These are phyloP conservation scores for Aspergillus tubingensis DNA, from an alignment of 2,329 filamentous ascomycete genomes.

Conservation along the genomic window DNA sequence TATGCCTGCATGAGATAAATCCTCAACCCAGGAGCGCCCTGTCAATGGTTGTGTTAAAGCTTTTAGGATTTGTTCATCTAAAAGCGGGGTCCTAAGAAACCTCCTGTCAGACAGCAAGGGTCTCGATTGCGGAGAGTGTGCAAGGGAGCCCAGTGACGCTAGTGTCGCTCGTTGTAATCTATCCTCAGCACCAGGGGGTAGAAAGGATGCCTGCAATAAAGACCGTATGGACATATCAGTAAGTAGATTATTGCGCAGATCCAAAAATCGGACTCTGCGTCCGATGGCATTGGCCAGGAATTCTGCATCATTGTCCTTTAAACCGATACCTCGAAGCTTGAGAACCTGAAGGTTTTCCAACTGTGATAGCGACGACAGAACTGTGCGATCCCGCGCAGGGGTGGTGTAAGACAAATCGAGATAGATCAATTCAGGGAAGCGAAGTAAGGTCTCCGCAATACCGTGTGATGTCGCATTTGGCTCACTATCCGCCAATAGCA, in stretches of 20 bases:
- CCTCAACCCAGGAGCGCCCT: slow-evolving; percentile 57
- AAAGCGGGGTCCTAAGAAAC: slow-evolving; percentile 30
- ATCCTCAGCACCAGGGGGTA: slow-evolving; percentile 21
- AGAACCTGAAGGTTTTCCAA: slow-evolving; percentile 57
- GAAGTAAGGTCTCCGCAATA: slow-evolving; percentile 53
- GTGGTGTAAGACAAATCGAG: slow-evolving; percentile 60
- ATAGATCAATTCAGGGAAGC: slow-evolving; percentile 58
- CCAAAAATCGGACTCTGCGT: slow-evolving; percentile 56
- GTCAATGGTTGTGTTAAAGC: slow-evolving; percentile 53
- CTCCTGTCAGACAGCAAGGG: slow-evolving; percentile 13
- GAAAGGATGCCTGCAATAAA: slow-evolving; percentile 56
- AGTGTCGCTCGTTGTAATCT: slow-evolving; percentile 4
- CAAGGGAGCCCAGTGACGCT: neutral
- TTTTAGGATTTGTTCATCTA: slow-evolving; percentile 53
- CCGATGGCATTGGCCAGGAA: slow-evolving; percentile 56
- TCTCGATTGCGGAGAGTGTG: neutral
- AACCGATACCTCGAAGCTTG: slow-evolving; percentile 56
- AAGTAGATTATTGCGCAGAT: slow-evolving; percentile 59
- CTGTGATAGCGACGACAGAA: slow-evolving; percentile 50
- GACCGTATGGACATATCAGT: slow-evolving; percentile 57
- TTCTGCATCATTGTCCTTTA: slow-evolving; percentile 56
- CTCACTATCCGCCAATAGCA: slow-evolving; percentile 59
- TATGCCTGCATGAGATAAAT: slow-evolving; percentile 56
- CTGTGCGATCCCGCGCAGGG: slow-evolving; percentile 50
- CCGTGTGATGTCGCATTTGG: slow-evolving; percentile 59